These are phyloP conservation scores for Melampsora americana DNA, from an alignment of 1,284 basidiomycete genomes.

Conservation along the genomic window DNA sequence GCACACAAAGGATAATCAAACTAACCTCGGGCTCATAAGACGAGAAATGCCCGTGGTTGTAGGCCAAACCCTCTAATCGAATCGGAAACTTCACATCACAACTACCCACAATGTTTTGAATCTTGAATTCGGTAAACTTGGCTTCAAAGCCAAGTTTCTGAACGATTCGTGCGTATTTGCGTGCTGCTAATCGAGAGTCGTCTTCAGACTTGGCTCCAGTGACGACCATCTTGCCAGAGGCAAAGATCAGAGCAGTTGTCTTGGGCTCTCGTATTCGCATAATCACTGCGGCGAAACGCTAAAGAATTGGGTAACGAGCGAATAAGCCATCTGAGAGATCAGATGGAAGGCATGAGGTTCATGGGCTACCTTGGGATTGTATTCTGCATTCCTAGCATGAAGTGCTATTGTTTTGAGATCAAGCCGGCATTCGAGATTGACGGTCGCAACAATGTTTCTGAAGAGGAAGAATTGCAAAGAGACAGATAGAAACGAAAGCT, in stretches of 20 bases:
- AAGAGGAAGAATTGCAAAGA: conserved; percentile 25
- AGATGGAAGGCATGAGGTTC: conserved; percentile 17
- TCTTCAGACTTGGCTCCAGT: conserved; percentile 99
- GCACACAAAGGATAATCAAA: conserved; percentile 46
- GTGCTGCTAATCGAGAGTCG: conserved; percentile 90
- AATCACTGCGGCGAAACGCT: conserved; percentile 99
- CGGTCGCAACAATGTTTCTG: conserved; percentile 96
- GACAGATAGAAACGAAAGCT: conserved; percentile 27
- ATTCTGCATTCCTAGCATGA: conserved; percentile 97
- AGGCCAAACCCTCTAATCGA: conserved; percentile 93
- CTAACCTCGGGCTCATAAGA: conserved; percentile 93
- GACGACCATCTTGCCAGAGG: conserved; percentile 99
- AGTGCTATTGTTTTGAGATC: conserved; percentile 98
- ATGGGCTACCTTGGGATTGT: conserved; percentile 94
- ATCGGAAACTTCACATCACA: conserved; percentile 99
- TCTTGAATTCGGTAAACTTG: conserved; percentile 99
- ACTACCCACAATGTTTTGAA: conserved; percentile 97
- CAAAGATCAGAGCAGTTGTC: conserved; percentile 98
- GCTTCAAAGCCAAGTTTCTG: conserved; percentile 99
- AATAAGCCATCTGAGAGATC: conserved; percentile 12
- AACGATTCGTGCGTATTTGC: conserved; percentile 98
- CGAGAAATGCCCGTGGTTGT: conserved; percentile 96
- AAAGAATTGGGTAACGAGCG: conserved; percentile 47
- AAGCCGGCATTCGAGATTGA: conserved; percentile 93
- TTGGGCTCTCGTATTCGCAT: conserved; percentile 99